phyloP scores from a whole-genome alignment of 2,329 filamentous ascomycete species.

The Bipolaris gigantea region DNA sequence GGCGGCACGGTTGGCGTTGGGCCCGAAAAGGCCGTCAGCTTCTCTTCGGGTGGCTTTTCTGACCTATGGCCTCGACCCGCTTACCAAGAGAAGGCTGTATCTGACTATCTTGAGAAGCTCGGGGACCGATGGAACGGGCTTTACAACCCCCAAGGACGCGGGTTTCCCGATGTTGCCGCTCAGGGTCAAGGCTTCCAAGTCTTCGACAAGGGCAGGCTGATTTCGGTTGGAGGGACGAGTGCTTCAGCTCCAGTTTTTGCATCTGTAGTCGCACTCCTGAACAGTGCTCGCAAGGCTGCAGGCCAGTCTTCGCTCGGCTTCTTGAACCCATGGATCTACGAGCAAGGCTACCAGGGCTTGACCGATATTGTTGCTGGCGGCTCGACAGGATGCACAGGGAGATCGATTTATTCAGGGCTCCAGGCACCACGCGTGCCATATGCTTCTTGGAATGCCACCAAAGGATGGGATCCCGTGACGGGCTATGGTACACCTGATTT shows the following conservation, averaged over 20 bases:
- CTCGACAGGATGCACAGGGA: slow-evolving; percentile 50
- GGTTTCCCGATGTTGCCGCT: slow-evolving; percentile 51
- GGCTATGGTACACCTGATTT: slow-evolving; percentile 47
- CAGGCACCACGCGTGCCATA: slow-evolving; percentile 47
- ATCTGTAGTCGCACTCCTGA: slow-evolving; percentile 43
- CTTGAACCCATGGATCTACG: slow-evolving; percentile 49
- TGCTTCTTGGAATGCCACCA: slow-evolving; percentile 56
- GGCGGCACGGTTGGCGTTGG: slow-evolving; percentile 47
- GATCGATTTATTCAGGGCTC: slow-evolving; percentile 43
- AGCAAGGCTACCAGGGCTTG: slow-evolving; percentile 47
- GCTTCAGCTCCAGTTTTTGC: slow-evolving; percentile 46
- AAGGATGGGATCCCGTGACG: slow-evolving; percentile 56
- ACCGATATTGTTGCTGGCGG: slow-evolving; percentile 55
- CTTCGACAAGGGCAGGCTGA: slow-evolving; percentile 37
- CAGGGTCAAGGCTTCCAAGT: slow-evolving; percentile 42
- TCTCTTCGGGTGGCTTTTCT: slow-evolving; percentile 52
- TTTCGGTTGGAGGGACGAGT: slow-evolving; percentile 43
- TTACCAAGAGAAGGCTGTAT: slow-evolving; percentile 49
- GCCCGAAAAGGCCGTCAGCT: slow-evolving; percentile 46
- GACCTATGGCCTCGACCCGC: slow-evolving; percentile 48
- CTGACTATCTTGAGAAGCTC: slow-evolving; percentile 45
- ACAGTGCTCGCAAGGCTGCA: slow-evolving; percentile 43
- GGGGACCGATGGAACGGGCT: slow-evolving; percentile 46
- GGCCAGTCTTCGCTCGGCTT: slow-evolving; percentile 44
- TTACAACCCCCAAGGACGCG: slow-evolving; percentile 50